Base-by-base conservation (phyloP, 23 red algal genomes). In the Gracilaria domingensis region DNA sequence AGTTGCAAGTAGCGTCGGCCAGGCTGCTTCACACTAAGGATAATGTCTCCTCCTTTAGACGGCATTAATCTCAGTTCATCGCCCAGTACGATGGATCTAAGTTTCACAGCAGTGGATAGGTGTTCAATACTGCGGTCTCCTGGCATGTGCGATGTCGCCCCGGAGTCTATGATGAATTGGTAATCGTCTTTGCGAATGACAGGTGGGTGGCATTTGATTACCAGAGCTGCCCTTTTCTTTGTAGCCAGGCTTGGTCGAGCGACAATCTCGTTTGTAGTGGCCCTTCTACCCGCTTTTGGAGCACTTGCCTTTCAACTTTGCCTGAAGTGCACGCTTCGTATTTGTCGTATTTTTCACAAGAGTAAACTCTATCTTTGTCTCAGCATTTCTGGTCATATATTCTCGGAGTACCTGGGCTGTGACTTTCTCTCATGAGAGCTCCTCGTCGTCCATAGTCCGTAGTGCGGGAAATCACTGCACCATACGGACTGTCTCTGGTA, bases 91-190 rank as follows among this genome's bases (percentile, higher is more conserved):
- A 66, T 66, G 60, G 60, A 16, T 33, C 60, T 66, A 66, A 23
- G 21, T 66, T 9, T 9, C 21, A 66, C 24, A 8, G 12, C 24
- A n/a, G 11, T 9, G 72, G 24, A 51, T 9, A 32, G 39, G 16
- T 32, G 7, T 77, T 40, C 39, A 8, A 35, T 77, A 9, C 9
- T n/a, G n/a, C n/a, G n/a, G n/a, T n/a, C n/a, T n/a, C n/a, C 38
- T 12, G 24, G 8, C 72, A 77, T 77, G 33, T 77, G 72, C 11
- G 28, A 44, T 38, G 13, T 77, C n/a, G 72, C 72, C 8, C 72
- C 72, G 38, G 72, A 77, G 72, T 77, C 72, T 38, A 77, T 40
- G 8, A 77, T 23, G 60, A 66, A 66, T 66, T 29, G n/a, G 7
- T 66, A 29, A 9, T 66, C 8, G n/a, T 66, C 12, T 29, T 24